These are phyloP conservation scores for Paraleonurus japonicus DNA, from an alignment of 257 asterid genomes.

Conservation along the genomic window DNA sequence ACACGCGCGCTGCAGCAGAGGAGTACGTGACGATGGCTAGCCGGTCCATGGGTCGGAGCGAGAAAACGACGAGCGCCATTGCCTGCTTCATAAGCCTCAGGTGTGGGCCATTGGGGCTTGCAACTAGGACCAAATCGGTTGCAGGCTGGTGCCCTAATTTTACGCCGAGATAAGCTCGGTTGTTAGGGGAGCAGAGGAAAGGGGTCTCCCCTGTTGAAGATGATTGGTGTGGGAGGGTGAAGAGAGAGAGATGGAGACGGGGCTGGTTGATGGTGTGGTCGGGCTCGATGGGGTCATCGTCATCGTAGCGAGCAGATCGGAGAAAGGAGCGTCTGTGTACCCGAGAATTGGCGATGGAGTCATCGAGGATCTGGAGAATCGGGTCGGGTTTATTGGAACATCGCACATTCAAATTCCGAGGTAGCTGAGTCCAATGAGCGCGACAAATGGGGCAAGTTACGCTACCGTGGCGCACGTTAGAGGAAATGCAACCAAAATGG, in stretches of 20 bases:
- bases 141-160: conserved; percentile 66
- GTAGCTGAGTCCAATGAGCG: conserved; percentile 89
- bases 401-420: conserved; percentile 53
- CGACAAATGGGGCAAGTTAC: conserved; percentile 95
- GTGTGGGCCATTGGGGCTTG: conserved; percentile 85
- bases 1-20: conserved; percentile 76
- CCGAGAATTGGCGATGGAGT: conserved; percentile 81
- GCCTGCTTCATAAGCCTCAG: conserved; percentile 87
- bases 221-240: conserved; percentile 29
- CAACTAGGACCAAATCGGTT: conserved; percentile 75
- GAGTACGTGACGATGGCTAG: conserved; percentile 78
- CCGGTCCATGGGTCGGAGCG: conserved; percentile 70
- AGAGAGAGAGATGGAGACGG: conserved; percentile 68
- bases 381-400: conserved; percentile 61
- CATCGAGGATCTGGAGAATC: conserved; percentile 81
- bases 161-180: conserved; percentile 53
- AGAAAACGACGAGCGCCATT: conserved; percentile 75
- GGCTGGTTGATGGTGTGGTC: conserved; percentile 42
- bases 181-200: conserved; percentile 33
- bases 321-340: conserved; percentile 84
- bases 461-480: conserved; percentile 86
- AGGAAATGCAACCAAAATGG: conserved; percentile 92
- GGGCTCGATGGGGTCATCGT: conserved; percentile 82
- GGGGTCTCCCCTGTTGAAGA: conserved; percentile 38
- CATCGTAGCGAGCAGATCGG: conserved; percentile 77